Evolutionary conservation across 495 filamentous ascomycete genomes (phyloP).

Genomic region (Neurospora sp.): DNA sequence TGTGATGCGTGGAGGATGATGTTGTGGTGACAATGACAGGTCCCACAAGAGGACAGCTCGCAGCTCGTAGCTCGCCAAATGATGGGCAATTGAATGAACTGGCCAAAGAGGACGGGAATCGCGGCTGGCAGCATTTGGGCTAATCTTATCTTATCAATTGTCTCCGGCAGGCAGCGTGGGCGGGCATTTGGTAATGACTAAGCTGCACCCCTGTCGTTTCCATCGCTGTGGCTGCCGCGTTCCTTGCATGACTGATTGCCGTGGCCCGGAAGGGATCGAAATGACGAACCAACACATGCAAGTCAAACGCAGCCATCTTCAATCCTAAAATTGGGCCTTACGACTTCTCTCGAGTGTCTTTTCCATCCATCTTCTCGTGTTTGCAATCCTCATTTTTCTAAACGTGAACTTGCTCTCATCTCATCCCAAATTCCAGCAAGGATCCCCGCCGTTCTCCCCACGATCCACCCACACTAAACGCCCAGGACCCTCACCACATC

Average conservation of each 20-base stretch:
- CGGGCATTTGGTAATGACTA: not conserved
- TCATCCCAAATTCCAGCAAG: not conserved
- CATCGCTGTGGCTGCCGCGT: not conserved
- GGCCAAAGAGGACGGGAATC: no score
- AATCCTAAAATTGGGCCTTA: not conserved
- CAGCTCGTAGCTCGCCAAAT: not conserved
- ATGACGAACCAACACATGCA: not conserved
- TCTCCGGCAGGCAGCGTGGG: not conserved
- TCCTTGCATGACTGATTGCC: not conserved
- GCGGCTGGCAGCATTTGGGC: not conserved
- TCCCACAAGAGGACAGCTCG: not conserved
- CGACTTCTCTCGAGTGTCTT: not conserved
- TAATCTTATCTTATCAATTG: not conserved
- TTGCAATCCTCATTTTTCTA: no score
- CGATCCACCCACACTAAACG: not conserved
- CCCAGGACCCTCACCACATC: not conserved
- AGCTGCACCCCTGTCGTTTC: not conserved
- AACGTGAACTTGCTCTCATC: not conserved
- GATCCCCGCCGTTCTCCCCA: not conserved
- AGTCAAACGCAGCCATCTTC: not conserved
- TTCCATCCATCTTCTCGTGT: not conserved
- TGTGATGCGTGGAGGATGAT: not conserved
- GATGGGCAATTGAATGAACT: not conserved
- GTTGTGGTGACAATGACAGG: not conserved
- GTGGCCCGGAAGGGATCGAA: not conserved